phyloP scores from a whole-genome alignment of 495 filamentous ascomycete genomes.

The Sphaerosporella brunnea region DNA sequence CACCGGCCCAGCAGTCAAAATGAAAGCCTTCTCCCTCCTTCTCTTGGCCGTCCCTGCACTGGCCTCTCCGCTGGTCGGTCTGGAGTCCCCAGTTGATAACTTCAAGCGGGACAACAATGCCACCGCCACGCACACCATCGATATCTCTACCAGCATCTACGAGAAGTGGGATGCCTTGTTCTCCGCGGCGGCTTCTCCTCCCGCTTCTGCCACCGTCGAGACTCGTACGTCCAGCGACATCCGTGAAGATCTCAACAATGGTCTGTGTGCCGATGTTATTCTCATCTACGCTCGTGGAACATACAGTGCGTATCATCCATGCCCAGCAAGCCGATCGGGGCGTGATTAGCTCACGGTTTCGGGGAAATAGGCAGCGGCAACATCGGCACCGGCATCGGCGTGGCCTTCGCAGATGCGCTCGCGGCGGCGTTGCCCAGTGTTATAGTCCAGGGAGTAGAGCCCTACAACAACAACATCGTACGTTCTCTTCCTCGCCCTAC shows the following conservation, averaged over 20 bases:
- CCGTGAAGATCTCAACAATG: constrained; percentile 32
- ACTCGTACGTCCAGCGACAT: constrained; percentile 18
- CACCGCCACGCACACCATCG: not conserved
- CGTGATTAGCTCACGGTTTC: no score
- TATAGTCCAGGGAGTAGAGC: constrained; percentile 39
- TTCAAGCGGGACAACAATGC: not conserved
- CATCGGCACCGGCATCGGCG: constrained; percentile 40
- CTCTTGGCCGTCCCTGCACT: not conserved
- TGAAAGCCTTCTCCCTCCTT: not conserved
- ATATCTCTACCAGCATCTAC: not conserved
- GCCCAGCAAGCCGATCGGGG: no score
- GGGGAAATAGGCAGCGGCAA: constrained; percentile 24
- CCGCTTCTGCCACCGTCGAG: not conserved
- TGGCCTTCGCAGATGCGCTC: constrained; percentile 36
- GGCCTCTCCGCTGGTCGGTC: not conserved
- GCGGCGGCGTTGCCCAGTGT: constrained; percentile 28
- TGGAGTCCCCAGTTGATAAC: no score
- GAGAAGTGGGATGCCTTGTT: not conserved
- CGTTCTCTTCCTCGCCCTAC: no score
- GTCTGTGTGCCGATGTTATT: constrained; percentile 32
- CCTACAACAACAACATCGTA: constrained; percentile 20
- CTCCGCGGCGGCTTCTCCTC: not conserved
- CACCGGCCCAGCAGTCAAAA: no score
- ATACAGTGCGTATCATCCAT: constrained; percentile 25
- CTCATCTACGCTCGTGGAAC: constrained; percentile 45